Base-by-base conservation (phyloP, 768 basidiomycete species). In the Suillus subalutaceus region DNA sequence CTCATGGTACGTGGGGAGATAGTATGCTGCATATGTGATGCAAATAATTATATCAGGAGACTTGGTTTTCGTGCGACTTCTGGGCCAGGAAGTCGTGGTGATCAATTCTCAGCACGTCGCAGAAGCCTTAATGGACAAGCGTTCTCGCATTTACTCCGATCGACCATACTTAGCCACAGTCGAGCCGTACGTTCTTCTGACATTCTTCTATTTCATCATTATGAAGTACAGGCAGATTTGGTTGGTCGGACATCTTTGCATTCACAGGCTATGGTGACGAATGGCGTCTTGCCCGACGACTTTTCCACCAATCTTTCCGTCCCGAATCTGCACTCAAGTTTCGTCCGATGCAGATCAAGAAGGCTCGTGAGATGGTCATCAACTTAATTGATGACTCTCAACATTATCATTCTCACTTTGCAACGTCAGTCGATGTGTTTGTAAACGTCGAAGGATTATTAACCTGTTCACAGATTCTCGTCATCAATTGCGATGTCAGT, bases 231-330 rank as follows among this genome's bases (percentile, higher is more conserved):
- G n/a, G 5, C 46, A 66, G 65, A 6, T 66, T 40, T 66, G 65
- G 65, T 3, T 63, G 44, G 61, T 43, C 41, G 44, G 6, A n/a
- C 59, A 30, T 43, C 52, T 66, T 66, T 32, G 23, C 13, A 35
- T 55, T 66, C 30, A 40, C 4, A 9, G 15, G 5, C 3, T 66
- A 63, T 32, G 61, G 65, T 10, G 64, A 65, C 18, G 30, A 65
- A 38, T 65, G 64, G 62, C 78, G 79, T 43, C 68, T 71, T 10
- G 77, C 75, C 66, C 72, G 80, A 48, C 73, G 76, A 44, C 66
- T 72, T 35, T 81, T 81, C 63, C 77, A 79, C 67, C 78, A 80
- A 55, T 77, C 76, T 63, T 80, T 82, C 66, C 77, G 79, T 58
- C 68, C 76, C 30, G 75, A 75, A 10, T 67, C 78, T 53, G 63